Evolutionary conservation across 1,139 yeast genomes (phyloP), one percentile per base, ranked within the genome.

Genomic region (Hyphopichia fennica): DNA sequence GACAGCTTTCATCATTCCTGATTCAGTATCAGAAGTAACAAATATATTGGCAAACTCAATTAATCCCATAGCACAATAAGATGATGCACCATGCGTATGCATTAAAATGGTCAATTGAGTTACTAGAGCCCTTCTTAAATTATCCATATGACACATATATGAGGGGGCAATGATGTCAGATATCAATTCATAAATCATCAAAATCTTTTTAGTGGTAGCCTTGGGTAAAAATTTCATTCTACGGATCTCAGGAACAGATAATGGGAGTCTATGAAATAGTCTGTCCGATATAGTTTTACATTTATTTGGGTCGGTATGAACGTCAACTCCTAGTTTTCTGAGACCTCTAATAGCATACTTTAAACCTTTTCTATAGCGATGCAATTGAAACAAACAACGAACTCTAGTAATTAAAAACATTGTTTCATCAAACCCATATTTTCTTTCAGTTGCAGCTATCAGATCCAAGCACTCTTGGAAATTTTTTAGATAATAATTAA

Each of bases 161-260:
- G 76, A 47, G 47, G 62, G 71, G 11, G 67, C 56, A 3, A 77
- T 56, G 32, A 77, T 47, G 35, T 73, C 76, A 18, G 71, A 58
- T 19, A 77, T 63, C 18, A 77, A 61, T 42, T 75, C 79, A 38
- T 71, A 77, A 2, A 69, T 63, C 29, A 75, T 53, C 5, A 60
- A 44, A 2, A 62, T 53, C 14, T 57, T 53, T 2, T 65, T 62
- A 34, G 70, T 62, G 3, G 61, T 60, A 1, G 67, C 54, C 1
- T 44, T 43, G 11, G 60, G 58, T 4, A 56, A 41, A 1, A 57
- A 48, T 4, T 57, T 61, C 39, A 76, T 52, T 7, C 55, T 57
- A 25, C 77, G 53, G 14, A 78, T 72, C 39, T 76, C 81, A 2
- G 66, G 56, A 2, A 72, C 60, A 1, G 80, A 67, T 3, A 68